Evolutionary conservation across 2,329 filamentous ascomycete species (phyloP).

Genomic region (Cercospora sp.): DNA sequence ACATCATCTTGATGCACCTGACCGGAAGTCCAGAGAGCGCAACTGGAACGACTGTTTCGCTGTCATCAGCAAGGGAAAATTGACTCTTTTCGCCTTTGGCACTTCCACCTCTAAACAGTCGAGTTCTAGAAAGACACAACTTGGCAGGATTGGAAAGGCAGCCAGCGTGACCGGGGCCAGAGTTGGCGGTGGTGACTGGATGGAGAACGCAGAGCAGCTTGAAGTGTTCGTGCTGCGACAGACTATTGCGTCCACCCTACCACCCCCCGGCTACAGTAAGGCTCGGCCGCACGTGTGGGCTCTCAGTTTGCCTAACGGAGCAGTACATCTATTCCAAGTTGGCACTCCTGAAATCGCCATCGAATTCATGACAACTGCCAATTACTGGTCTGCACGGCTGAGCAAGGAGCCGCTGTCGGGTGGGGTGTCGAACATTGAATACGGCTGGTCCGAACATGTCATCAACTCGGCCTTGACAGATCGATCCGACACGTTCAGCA

Average conservation of each 20-base stretch:
- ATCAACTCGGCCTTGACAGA: conserved; percentile 57
- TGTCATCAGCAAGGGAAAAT: conserved; percentile 89
- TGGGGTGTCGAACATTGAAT: conserved; percentile 94
- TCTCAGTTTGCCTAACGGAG: conserved; percentile 83
- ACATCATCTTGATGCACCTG: conserved; percentile 85
- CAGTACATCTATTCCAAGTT: conserved; percentile 97
- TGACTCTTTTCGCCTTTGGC: conserved; percentile 92
- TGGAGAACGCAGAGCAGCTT: conserved; percentile 88
- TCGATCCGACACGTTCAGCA: conserved; percentile 30
- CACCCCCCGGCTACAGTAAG: conserved; percentile 89
- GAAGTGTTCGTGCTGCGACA: conserved; percentile 86
- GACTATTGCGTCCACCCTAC: conserved; percentile 85
- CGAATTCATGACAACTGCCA: conserved; percentile 91
- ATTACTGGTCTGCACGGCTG: conserved; percentile 95
- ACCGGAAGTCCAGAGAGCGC: conserved; percentile 89
- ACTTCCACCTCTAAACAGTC: conserved; percentile 56
- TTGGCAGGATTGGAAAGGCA: conserved; percentile 33
- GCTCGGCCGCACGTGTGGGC: conserved; percentile 91
- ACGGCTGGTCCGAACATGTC: conserved; percentile 88
- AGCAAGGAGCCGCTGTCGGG: conserved; percentile 92
- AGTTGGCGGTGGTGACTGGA: conserved; percentile 97
- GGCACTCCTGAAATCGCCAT: conserved; percentile 91
- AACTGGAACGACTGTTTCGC: conserved; percentile 96
- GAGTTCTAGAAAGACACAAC: conserved; percentile 42
- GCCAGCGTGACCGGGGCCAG: conserved; percentile 57